phyloP scores from a whole-genome alignment of 2,329 filamentous ascomycete species.

The Calcarisporium arbuscula region DNA sequence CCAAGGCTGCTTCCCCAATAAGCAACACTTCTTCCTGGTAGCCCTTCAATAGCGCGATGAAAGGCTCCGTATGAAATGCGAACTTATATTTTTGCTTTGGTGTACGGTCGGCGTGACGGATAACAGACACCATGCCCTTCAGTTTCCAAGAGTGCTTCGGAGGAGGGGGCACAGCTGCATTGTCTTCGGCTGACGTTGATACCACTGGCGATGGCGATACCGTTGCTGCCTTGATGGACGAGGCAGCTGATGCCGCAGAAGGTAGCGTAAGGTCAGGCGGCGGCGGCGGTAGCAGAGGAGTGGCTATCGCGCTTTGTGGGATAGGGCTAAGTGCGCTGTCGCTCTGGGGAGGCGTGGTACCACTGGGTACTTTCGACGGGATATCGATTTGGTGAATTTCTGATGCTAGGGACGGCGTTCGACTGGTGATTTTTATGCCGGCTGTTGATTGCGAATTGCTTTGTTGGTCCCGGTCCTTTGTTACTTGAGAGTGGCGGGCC shows the following conservation, averaged over 20 bases:
- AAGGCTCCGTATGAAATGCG: constrained; percentile 94
- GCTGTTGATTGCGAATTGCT: constrained; percentile 11
- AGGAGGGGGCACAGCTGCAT: constrained; percentile 54
- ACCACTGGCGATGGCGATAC: constrained; percentile 14
- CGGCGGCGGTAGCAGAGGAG: constrained; percentile 27
- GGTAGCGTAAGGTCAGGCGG: constrained; percentile 24
- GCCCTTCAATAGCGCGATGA: constrained; percentile 88
- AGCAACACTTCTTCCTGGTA: constrained; percentile 95
- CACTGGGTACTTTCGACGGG: constrained; percentile 16
- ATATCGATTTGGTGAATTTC: constrained; percentile 20
- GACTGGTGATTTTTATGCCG: constrained; percentile 22
- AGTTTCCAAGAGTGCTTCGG: constrained; percentile 96
- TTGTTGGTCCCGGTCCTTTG: constrained; percentile 34
- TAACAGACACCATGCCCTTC: constrained; percentile 94
- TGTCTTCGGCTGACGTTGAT: constrained; percentile 21
- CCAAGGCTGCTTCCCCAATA: constrained; percentile 82
- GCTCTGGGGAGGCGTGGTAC: constrained; percentile 23
- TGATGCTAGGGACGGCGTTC: constrained; percentile 8
- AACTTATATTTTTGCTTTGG: constrained; percentile 99
- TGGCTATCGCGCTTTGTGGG: constrained; percentile 28
- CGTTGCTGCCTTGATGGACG: constrained; percentile 29
- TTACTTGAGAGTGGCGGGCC: constrained; percentile 21
- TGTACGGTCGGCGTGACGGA: constrained; percentile 92
- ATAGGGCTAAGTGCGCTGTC: constrained; percentile 26
- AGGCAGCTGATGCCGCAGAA: constrained; percentile 24